phyloP scores from a whole-genome alignment of 2,329 filamentous ascomycete genomes.

The Orbilia oligospora region DNA sequence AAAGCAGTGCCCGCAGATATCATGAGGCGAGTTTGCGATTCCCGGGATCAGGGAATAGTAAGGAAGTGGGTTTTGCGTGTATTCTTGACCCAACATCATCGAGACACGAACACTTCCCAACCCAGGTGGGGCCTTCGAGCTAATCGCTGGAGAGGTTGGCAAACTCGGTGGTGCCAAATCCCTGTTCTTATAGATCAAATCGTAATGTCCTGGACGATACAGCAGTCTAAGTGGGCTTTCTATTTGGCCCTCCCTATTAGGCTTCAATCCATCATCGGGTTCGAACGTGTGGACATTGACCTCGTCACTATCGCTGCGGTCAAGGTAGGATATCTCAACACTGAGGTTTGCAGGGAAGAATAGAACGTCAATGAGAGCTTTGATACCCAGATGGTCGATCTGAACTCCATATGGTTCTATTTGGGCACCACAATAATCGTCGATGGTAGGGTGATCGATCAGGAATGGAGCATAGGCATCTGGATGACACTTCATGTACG shows the following conservation, averaged over 20 bases:
- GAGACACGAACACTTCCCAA: conserved; percentile 73
- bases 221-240: conserved; percentile 71
- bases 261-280: conserved; percentile 64
- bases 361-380: conserved; percentile 81
- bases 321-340: conserved; percentile 91
- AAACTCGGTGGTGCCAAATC: conserved; percentile 67
- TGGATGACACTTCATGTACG: conserved; percentile 83
- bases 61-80: conserved; percentile 36
- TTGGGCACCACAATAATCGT: conserved; percentile 77
- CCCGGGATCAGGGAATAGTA: background rate
- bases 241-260: conserved; percentile 69
- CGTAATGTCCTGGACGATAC: conserved; percentile 86
- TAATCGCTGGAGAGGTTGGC: conserved; percentile 57
- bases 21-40: background rate
- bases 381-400: conserved; percentile 91
- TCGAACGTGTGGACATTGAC: conserved; percentile 80
- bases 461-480: conserved; percentile 81
- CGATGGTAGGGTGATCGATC: conserved; percentile 70
- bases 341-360: conserved; percentile 83
- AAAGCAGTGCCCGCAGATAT: conserved; percentile 16
- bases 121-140: conserved; percentile 65
- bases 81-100: conserved; percentile 62
- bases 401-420: conserved; percentile 84
- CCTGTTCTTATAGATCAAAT: conserved; percentile 84
- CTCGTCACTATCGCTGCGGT: conserved; percentile 82